These are phyloP conservation scores for Colletotrichum agaves DNA, from an alignment of 2,329 filamentous ascomycete species.

Conservation along the genomic window DNA sequence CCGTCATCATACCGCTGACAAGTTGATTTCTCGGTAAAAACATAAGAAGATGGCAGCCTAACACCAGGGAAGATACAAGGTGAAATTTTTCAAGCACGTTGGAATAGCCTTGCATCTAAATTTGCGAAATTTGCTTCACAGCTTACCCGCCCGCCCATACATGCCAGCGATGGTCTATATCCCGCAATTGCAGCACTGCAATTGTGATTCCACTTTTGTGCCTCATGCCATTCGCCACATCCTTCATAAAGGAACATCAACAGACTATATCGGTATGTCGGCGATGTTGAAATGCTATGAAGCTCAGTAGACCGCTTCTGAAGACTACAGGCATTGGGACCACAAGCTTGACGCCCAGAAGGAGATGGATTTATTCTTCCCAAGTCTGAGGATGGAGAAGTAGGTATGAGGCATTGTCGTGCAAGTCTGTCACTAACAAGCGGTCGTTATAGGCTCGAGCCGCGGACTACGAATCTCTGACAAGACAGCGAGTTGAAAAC, in stretches of 20 bases:
- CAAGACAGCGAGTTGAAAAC: slow-evolving; percentile 77
- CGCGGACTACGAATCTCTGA: slow-evolving; percentile 92
- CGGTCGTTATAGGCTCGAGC: slow-evolving; percentile 69
- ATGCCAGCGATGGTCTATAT: too few relatives aligned
- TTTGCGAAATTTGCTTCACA: too few relatives aligned
- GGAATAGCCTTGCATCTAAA: too few relatives aligned
- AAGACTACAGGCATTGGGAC: slow-evolving; percentile 97
- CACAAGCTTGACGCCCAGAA: slow-evolving; percentile 76
- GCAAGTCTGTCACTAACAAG: neutral
- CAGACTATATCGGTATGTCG: slow-evolving; percentile 71
- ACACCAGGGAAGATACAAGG: too few relatives aligned
- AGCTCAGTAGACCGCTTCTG: slow-evolving; percentile 83
- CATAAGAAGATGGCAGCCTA: neutral
- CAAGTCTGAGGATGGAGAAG: slow-evolving; percentile 82
- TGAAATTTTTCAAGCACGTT: too few relatives aligned
- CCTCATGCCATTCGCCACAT: too few relatives aligned
- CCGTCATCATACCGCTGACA: too few relatives aligned
- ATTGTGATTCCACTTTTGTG: too few relatives aligned
- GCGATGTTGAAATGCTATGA: slow-evolving; percentile 84
- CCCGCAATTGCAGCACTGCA: too few relatives aligned
- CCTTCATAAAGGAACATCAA: slow-evolving; percentile 74
- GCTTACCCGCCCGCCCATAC: too few relatives aligned
- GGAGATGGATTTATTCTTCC: too few relatives aligned
- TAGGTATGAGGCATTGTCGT: slow-evolving; percentile 51
- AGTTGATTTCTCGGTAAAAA: neutral